These are phyloP conservation scores for Dendrobium chrysotoxum DNA, from an alignment of 106 monocot genomes.

Conservation along the genomic window DNA sequence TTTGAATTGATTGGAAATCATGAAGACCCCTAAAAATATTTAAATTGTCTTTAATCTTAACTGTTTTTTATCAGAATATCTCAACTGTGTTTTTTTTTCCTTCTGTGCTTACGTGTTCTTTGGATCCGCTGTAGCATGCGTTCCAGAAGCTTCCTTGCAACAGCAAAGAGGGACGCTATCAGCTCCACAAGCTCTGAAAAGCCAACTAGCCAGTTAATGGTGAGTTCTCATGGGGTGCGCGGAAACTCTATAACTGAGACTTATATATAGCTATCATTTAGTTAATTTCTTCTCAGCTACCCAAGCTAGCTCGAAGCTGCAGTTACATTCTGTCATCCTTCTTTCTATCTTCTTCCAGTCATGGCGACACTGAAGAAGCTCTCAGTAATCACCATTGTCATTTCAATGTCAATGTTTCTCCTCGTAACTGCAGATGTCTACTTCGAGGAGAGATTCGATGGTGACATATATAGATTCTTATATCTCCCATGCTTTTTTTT, in stretches of 20 bases:
- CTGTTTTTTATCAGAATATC: too few relatives aligned
- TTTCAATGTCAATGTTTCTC: not conserved
- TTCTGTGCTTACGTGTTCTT: not conserved
- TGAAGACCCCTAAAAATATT: too few relatives aligned
- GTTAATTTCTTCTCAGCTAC: not conserved
- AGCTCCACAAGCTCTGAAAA: not conserved
- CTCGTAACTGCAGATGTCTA: constrained; percentile 10
- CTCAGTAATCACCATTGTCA: not conserved
- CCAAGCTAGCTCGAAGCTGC: not conserved
- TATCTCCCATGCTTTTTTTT: not conserved
- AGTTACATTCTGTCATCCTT: too few relatives aligned
- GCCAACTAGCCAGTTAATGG: not conserved
- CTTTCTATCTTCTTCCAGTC: not conserved
- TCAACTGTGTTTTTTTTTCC: too few relatives aligned
- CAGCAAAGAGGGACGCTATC: not conserved
- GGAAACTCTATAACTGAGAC: not conserved
- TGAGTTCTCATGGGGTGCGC: not conserved
- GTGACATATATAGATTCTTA: not conserved
- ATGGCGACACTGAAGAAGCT: not conserved
- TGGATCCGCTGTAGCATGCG: not conserved
- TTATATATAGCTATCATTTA: not conserved
- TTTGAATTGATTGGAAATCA: too few relatives aligned
- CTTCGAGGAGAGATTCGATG: constrained; percentile 34
- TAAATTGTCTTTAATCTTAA: too few relatives aligned
- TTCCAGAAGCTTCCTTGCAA: not conserved